phyloP scores from a whole-genome alignment of 176 grass and related monocot species.

The Rhynchospora pubera region DNA sequence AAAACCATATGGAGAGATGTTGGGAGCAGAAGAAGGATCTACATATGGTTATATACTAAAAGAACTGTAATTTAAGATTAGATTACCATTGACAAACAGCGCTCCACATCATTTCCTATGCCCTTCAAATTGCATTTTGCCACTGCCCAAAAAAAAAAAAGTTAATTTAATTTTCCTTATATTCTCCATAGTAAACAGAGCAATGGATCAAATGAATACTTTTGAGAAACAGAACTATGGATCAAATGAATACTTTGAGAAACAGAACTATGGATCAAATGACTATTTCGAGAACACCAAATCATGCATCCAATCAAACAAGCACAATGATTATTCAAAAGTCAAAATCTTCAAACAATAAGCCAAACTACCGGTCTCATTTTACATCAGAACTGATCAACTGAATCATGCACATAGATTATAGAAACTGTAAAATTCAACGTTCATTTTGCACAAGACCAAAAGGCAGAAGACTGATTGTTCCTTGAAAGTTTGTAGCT shows the following conservation, averaged over 20 bases:
- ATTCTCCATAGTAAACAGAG: not conserved
- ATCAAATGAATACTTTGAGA: no score
- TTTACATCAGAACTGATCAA: not conserved
- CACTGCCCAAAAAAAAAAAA: conserved; percentile 56
- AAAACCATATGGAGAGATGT: no score
- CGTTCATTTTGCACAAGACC: not conserved
- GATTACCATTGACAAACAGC: conserved; percentile 87
- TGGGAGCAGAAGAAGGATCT: no score
- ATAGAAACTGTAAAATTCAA: not conserved
- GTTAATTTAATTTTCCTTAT: conserved; percentile 10
- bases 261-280: no score
- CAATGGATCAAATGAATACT: no score
- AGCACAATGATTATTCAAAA: not conserved
- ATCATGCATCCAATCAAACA: not conserved
- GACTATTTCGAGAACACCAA: not conserved
- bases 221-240: no score
- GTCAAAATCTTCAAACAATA: not conserved
- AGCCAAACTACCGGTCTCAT: not conserved
- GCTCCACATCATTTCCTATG: conserved; percentile 74
- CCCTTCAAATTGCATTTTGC: conserved; percentile 75
- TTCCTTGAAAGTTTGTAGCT: not conserved
- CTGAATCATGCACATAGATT: not conserved
- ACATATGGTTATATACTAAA: not conserved
- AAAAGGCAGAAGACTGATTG: not conserved
- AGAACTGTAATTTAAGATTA: conserved; percentile 26